Conservation (phyloP, 441 rosid genomes). For the Codiaeum variegatum region DNA sequence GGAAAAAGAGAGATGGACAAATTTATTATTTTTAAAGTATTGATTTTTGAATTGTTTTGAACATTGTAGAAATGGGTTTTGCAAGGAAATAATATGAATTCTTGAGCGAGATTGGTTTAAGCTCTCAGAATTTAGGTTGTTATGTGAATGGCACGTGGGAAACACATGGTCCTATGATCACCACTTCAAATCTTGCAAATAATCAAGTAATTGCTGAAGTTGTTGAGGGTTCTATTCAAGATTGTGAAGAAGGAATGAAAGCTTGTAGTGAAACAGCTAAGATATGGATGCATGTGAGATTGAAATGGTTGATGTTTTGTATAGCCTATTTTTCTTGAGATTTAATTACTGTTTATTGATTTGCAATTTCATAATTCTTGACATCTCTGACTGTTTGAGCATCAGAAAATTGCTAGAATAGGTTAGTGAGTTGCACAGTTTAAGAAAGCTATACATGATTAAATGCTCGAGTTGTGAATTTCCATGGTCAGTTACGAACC, state of each 20-base stretch:
- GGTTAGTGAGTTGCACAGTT: slow-evolving; percentile 17
- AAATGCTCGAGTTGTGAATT: slow-evolving; percentile 24
- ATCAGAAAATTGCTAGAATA: slow-evolving; percentile 28
- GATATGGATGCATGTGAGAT: slow-evolving; percentile 77
- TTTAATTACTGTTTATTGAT: background rate
- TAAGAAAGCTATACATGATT: slow-evolving; percentile 26
- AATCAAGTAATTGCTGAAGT: slow-evolving; percentile 89
- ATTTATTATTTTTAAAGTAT: background rate
- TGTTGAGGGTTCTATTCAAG: slow-evolving; percentile 69
- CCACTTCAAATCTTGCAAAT: slow-evolving; percentile 68
- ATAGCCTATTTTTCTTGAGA: background rate
- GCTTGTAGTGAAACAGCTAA: slow-evolving; percentile 84
- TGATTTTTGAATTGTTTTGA: background rate
- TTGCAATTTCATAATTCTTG: slow-evolving; percentile 32
- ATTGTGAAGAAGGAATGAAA: slow-evolving; percentile 73
- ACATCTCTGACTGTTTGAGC: slow-evolving; percentile 45
- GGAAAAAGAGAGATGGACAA: background rate
- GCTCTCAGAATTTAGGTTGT: slow-evolving; percentile 59
- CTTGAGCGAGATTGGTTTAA: slow-evolving; percentile 74
- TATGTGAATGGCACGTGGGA: slow-evolving; percentile 74
- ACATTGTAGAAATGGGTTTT: slow-evolving; percentile 54
- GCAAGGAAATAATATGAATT: slow-evolving; percentile 54
- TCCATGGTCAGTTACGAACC: slow-evolving; percentile 24
- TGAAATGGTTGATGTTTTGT: background rate
- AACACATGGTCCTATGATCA: slow-evolving; percentile 60